Evolutionary conservation across 768 basidiomycete genomes (phyloP).

Genomic region (Suillus luteus): DNA sequence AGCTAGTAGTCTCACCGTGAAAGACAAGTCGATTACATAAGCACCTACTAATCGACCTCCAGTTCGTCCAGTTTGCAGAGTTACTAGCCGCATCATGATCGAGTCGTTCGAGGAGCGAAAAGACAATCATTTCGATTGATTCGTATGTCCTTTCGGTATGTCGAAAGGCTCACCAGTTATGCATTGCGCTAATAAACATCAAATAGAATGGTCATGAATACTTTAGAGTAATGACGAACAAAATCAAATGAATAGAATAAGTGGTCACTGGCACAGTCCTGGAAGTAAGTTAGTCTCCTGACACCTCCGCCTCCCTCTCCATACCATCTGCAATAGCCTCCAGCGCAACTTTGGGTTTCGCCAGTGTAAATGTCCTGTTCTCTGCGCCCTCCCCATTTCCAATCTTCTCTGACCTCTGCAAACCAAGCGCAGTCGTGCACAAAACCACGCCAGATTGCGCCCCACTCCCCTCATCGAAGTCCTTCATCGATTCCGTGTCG

Average conservation of each 20-base stretch:
- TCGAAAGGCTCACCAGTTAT: neutral
- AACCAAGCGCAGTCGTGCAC: constrained; percentile 60
- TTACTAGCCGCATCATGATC: neutral
- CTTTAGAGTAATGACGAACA: neutral
- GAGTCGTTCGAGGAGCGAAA: neutral
- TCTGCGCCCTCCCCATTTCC: constrained; percentile 42
- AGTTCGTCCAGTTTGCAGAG: too few species aligned
- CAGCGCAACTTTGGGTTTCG: constrained; percentile 59
- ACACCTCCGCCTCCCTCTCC: constrained; percentile 25
- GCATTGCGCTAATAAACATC: constrained; percentile 3
- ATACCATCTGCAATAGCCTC: constrained; percentile 34
- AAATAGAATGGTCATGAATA: constrained; percentile 6
- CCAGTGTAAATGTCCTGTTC: constrained; percentile 49
- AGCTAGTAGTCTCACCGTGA: neutral
- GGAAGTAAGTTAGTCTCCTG: constrained; percentile 1
- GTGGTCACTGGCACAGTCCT: neutral
- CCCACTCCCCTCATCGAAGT: constrained; percentile 34
- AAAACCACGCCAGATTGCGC: constrained; percentile 35
- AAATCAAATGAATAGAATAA: neutral
- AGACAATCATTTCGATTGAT: neutral
- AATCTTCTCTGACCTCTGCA: constrained; percentile 41
- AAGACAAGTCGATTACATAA: neutral
- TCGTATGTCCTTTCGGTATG: neutral
- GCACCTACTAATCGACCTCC: neutral
- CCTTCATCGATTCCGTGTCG: constrained; percentile 46